Evolutionary conservation across 2,329 filamentous ascomycete genomes (phyloP).

Genomic region (Thielaviopsis ethacetica): DNA sequence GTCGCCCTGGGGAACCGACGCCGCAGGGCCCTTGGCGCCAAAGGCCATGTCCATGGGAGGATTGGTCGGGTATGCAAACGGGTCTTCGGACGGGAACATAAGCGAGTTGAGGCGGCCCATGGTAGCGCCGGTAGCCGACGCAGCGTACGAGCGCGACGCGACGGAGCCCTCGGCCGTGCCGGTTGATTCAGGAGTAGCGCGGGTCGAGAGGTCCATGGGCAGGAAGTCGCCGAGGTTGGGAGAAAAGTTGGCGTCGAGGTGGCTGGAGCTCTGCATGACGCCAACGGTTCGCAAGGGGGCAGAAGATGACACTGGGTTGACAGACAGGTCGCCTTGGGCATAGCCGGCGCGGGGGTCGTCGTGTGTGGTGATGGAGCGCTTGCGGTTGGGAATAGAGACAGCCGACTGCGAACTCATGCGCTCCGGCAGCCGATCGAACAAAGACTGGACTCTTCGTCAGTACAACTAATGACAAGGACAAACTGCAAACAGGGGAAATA

Average conservation of each 20-base stretch:
- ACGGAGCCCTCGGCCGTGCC: constrained; percentile 20
- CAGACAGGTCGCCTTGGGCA: not conserved
- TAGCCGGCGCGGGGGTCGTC: constrained; percentile 1
- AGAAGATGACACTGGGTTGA: constrained; percentile 20
- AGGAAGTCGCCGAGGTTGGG: constrained; percentile 28
- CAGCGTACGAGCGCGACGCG: not conserved
- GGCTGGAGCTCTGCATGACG: not conserved
- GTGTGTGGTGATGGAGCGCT: constrained; percentile 1
- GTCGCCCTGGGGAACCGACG: constrained; percentile 21
- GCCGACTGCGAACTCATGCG: constrained; percentile 32
- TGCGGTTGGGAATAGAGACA: not conserved
- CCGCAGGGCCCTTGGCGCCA: not conserved
- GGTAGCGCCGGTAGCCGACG: constrained; percentile 5
- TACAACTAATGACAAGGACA: too few relatives aligned
- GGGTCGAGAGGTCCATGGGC: constrained; percentile 28
- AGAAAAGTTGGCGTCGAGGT: not conserved
- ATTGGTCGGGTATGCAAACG: constrained; percentile 65
- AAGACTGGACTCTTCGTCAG: constrained; percentile 30
- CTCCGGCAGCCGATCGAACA: constrained; percentile 74
- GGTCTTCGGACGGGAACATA: constrained; percentile 68
- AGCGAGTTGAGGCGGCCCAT: constrained; percentile 41
- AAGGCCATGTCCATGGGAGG: constrained; percentile 44
- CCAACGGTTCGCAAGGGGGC: constrained; percentile 13
- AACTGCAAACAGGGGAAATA: constrained; percentile 36
- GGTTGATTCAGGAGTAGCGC: constrained; percentile 27